phyloP scores from a whole-genome alignment of 2,329 filamentous ascomycete species.

The Dactylellina drechsleri region DNA sequence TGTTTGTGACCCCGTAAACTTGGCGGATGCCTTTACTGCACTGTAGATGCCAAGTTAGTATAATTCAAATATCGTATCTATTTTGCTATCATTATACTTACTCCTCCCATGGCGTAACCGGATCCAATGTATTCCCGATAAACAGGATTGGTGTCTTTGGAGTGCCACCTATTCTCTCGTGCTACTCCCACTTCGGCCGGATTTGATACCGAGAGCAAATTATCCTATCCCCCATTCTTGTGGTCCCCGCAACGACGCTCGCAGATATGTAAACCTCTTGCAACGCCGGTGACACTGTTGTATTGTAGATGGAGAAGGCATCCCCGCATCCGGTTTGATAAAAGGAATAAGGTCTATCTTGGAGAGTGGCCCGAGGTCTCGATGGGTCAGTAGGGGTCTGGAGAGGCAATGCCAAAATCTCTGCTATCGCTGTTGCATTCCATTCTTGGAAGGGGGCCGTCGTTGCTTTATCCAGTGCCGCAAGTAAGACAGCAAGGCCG shows the following conservation, averaged over 20 bases:
- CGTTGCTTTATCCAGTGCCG: constrained; percentile 21
- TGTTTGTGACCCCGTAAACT: constrained; percentile 25
- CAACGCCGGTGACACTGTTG: constrained; percentile 7
- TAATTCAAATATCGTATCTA: not conserved
- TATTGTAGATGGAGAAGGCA: constrained; percentile 27
- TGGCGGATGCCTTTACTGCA: constrained; percentile 26
- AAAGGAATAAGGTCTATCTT: constrained; percentile 25
- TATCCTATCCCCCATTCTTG: constrained; percentile 15
- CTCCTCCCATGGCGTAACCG: constrained; percentile 42
- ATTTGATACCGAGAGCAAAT: constrained; percentile 22
- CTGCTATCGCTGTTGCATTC: constrained; percentile 21
- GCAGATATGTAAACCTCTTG: constrained; percentile 2
- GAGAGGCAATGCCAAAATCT: constrained; percentile 18
- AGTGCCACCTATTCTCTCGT: constrained; percentile 24
- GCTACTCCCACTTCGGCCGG: constrained; percentile 42
- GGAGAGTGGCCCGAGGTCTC: constrained; percentile 15
- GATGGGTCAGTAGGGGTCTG: not conserved
- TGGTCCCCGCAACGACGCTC: constrained; percentile 7
- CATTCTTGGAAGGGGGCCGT: not conserved
- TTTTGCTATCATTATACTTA: constrained; percentile 6
- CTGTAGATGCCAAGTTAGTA: not conserved
- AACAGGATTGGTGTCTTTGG: constrained; percentile 43
- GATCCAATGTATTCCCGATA: constrained; percentile 41
- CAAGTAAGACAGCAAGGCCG: constrained; percentile 12
- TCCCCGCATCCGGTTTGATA: constrained; percentile 35